Evolutionary conservation across 768 basidiomycete genomes (phyloP), one percentile per base, ranked within the genome.

Genomic region (Kwoniella sp.): DNA sequence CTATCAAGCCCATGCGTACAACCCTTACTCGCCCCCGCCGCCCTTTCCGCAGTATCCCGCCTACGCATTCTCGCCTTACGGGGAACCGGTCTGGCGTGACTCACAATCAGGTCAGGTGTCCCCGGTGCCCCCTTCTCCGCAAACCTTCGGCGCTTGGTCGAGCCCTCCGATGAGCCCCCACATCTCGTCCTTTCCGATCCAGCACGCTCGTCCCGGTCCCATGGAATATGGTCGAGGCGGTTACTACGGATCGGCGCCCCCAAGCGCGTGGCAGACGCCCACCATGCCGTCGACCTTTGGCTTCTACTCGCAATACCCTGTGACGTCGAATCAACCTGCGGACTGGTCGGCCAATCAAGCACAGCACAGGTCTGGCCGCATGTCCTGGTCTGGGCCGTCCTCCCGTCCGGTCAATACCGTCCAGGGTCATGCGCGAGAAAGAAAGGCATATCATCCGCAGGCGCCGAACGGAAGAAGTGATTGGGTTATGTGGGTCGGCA

Each of bases 401-500:
- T 28, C 46, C 48, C 5, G 39, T 19, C 6, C 29, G 12, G 37
- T 38, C 28, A 20, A 46, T 4, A 17, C 19, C 29, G n/a, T 33
- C n/a, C 31, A 50, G 14, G 59, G 51, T 11, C 49, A 52, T 37
- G 59, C 63, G 31, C 23, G 46, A 22, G 67, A 66, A 46, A 38
- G 71, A 20, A 73, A 71, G 50, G 50, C 66, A 17, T 72, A 73
- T 55, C 73, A 75, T 48, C 72, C 70, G 14, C 67, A 69, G 38
- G 56, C 72, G 4, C 72, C 70, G 11, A 76, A 82, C 10, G 79
- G 86, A 46, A 81, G 88, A 12, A 88, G 88, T 6, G 88, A 89
- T 53, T 92, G 87, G 88, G 90, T 90, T 1, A 89, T 91, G 88
- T 95, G 92, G 92, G 84, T 84, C 11, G 92, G 92, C 9, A 96